Percentiles rank a stretch among this genome's conserved stretches.
Conservation (phyloP, 345 rosid genomes). For the Eucalyptus microcorys region DNA sequence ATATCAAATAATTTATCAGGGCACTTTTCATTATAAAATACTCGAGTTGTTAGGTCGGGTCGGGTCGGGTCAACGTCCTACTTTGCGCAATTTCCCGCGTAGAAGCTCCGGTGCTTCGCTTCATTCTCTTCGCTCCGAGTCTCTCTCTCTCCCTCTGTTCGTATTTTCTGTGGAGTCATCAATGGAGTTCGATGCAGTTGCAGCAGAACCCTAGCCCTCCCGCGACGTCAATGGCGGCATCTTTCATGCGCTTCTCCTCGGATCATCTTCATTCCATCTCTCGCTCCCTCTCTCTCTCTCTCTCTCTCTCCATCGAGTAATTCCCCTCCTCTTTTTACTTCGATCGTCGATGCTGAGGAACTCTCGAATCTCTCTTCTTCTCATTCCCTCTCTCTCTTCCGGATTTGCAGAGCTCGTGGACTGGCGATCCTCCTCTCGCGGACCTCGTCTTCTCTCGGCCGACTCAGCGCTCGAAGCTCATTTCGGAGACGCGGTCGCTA, state of each 20-base stretch:
- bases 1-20: not conserved
- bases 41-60: too few species aligned
- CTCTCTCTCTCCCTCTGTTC: not conserved
- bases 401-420: constrained; percentile 68
- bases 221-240: constrained; percentile 36
- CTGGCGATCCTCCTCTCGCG: constrained; percentile 47
- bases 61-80: not conserved
- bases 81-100: not conserved
- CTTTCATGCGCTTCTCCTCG: constrained; percentile 33
- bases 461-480: constrained; percentile 23
- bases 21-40: not conserved
- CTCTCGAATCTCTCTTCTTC: not conserved
- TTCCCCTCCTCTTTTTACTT: not conserved
- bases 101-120: not conserved
- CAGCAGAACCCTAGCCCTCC: constrained; percentile 7
- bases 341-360: not conserved
- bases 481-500: constrained; percentile 54
- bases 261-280: constrained; percentile 48
- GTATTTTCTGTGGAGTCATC: not conserved
- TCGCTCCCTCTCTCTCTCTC: constrained; percentile 18
- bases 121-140: not conserved
- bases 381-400: not conserved
- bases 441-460: constrained; percentile 52
- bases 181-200: not conserved
- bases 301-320: constrained; percentile 55